Base-by-base conservation (phyloP, 2,329 filamentous ascomycete species). In the Cadophora luteo-olivacea region DNA sequence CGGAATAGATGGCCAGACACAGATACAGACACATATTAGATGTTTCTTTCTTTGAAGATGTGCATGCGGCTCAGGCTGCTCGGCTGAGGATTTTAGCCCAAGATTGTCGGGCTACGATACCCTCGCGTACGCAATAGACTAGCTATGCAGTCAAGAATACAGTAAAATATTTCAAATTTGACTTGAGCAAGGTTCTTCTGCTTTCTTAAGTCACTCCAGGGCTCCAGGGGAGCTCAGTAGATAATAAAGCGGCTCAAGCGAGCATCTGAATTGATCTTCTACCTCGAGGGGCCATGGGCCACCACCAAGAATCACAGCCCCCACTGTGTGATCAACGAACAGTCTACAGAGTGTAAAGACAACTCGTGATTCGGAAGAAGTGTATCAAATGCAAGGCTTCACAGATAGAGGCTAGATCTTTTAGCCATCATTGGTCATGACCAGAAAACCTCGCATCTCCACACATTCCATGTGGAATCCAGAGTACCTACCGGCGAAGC, bases 1-100 rank as follows among this genome's bases (percentile, higher is more conserved):
- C 73, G 32, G 72, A 74, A 54, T 74, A 72, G 63, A 66, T 12
- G 8, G 16, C 33, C 45, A 49, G 45, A 49, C 5, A 22, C 45
- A 22, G 45, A 49, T 19, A 45, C 41, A 45, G 16, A 45, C 16
- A 57, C 49, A 61, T 4, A 38, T n/a, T 61, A 61, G 57, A 61
- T 45, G 24, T 52, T 49, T 61, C n/a, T 58, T 41, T 58, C 19
- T 48, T 49, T 25, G 29, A 51, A 54, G 49, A 64, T 14, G 32
- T 49, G n/a, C 61, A 22, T 38, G 51, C 36, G 22, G 63, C 63
- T 25, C 52, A 65, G 51, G 63, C 63, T 65, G 63, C 63, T 41
- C 19, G 33, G 33, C 36, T 45, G 57, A 7, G 33, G 19, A 8
- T 38, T 25, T 55, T 41, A 48, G 32, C 45, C 61, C 32, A 32